Percentiles rank a stretch among this genome's conserved stretches.
Evolutionary conservation across 2,329 filamentous ascomycete genomes (phyloP).

Genomic region (Trichoderma arundinaceum): DNA sequence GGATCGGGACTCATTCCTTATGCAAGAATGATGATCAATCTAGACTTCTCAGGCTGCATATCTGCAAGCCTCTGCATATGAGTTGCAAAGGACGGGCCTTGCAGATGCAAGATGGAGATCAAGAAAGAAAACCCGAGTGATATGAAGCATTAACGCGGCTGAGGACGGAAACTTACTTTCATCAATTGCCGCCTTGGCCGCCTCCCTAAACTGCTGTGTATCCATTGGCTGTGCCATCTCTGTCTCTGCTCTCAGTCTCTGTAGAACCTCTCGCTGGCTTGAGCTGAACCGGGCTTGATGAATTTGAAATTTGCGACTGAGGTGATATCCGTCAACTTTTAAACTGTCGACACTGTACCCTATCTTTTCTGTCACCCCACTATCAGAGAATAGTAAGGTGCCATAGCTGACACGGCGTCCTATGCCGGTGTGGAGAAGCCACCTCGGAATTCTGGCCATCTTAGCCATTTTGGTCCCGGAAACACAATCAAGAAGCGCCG

Average conservation of each 20-base stretch:
- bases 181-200: constrained; percentile 78
- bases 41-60: too few relatives aligned
- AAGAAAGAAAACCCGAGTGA: neutral
- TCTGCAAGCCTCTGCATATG: too few relatives aligned
- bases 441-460: constrained; percentile 6
- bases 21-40: too few relatives aligned
- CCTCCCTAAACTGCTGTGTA: constrained; percentile 74
- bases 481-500: neutral
- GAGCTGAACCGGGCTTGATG: neutral
- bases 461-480: neutral
- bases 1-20: too few relatives aligned
- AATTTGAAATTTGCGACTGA: neutral
- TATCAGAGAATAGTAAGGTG: constrained; percentile 10
- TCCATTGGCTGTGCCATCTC: constrained; percentile 63
- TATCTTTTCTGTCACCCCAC: constrained; percentile 5
- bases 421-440: constrained; percentile 25
- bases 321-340: constrained; percentile 12
- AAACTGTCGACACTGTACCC: neutral
- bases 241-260: constrained; percentile 1
- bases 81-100: too few relatives aligned
- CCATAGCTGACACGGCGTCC: neutral
- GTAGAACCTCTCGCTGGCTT: neutral
- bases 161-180: constrained; percentile 66
- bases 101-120: too few relatives aligned
- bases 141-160: neutral